Percentiles rank a stretch among this genome's conserved stretches.
Evolutionary conservation across 768 basidiomycete genomes (phyloP).

Genomic region (Antrodiella citrinella): DNA sequence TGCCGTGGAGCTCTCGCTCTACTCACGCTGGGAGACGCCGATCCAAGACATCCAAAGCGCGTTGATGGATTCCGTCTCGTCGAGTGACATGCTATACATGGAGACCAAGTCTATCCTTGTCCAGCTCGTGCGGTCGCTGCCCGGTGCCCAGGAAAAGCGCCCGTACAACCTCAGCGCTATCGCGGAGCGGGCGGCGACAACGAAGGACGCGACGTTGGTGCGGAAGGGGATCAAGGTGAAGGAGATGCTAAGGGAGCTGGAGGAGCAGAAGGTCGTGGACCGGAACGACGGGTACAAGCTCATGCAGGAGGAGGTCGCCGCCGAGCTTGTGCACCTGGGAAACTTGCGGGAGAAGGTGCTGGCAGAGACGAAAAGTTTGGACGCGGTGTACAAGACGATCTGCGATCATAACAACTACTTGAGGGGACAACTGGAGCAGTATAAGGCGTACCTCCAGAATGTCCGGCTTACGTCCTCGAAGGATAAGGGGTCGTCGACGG

Average conservation of each 20-base stretch:
- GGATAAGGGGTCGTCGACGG: constrained; percentile 81
- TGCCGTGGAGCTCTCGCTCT: constrained; percentile 83
- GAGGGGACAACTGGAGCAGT: constrained; percentile 93
- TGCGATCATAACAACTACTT: constrained; percentile 99
- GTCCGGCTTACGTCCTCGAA: constrained; percentile 85
- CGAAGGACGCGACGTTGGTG: constrained; percentile 93
- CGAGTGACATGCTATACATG: constrained; percentile 99
- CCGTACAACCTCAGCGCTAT: constrained; percentile 86
- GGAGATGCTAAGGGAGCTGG: constrained; percentile 95
- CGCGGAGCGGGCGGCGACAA: constrained; percentile 93
- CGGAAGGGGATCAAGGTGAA: constrained; percentile 99
- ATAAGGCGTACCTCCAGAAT: constrained; percentile 98
- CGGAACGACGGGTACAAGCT: constrained; percentile 77
- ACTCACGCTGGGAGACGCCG: constrained; percentile 98
- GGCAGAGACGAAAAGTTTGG: constrained; percentile 84
- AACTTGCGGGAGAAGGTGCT: constrained; percentile 95
- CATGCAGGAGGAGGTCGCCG: constrained; percentile 95
- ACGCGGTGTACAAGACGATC: constrained; percentile 98
- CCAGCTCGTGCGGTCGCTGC: constrained; percentile 92
- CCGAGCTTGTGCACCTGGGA: constrained; percentile 92
- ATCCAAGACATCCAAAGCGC: constrained; percentile 96
- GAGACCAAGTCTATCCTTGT: constrained; percentile 99
- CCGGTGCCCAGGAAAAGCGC: constrained; percentile 70
- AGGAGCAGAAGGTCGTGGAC: constrained; percentile 84
- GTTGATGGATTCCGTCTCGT: constrained; percentile 94